Percentiles rank a stretch among this genome's conserved stretches.
Evolutionary conservation across 805 yeast genomes (phyloP).

Genomic region (Pichia cabralensis): DNA sequence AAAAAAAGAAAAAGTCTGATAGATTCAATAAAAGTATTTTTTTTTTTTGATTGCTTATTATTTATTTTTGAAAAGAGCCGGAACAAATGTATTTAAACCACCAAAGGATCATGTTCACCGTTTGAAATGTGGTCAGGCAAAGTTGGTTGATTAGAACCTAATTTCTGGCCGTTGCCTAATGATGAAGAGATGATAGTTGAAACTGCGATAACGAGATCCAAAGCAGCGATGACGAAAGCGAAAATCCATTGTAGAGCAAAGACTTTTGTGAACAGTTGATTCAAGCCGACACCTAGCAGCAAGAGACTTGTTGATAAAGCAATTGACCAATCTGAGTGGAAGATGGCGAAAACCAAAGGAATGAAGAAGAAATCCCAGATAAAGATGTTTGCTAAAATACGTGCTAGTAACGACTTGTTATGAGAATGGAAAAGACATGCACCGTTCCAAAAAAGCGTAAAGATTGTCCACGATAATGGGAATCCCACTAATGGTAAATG

Average conservation of each 20-base stretch:
- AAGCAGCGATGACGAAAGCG: constrained; percentile 56
- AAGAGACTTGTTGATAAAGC: constrained; percentile 52
- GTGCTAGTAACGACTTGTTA: constrained; percentile 40
- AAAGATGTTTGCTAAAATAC: constrained; percentile 61
- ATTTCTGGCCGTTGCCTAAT: too few relatives aligned
- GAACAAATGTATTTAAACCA: too few relatives aligned
- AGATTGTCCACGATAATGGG: constrained; percentile 68
- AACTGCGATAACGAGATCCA: constrained; percentile 42
- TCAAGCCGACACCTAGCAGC: constrained; percentile 56
- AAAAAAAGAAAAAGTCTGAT: background rate
- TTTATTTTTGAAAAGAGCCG: too few relatives aligned
- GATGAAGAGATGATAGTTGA: too few relatives aligned
- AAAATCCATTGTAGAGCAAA: constrained; percentile 83
- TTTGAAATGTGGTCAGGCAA: too few relatives aligned
- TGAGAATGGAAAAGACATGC: constrained; percentile 62
- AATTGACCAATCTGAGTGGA: constrained; percentile 62
- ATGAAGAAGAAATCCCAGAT: constrained; percentile 70
- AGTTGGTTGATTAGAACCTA: too few relatives aligned
- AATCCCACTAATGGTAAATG: constrained; percentile 61
- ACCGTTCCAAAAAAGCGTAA: constrained; percentile 77
- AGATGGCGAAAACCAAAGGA: constrained; percentile 46
- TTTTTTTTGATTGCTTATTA: too few relatives aligned
- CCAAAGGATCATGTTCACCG: too few relatives aligned
- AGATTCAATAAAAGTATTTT: too few relatives aligned
- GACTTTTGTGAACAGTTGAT: constrained; percentile 57